phyloP scores from a whole-genome alignment of 2,329 filamentous ascomycete species.

The Epicoccum nigrum region DNA sequence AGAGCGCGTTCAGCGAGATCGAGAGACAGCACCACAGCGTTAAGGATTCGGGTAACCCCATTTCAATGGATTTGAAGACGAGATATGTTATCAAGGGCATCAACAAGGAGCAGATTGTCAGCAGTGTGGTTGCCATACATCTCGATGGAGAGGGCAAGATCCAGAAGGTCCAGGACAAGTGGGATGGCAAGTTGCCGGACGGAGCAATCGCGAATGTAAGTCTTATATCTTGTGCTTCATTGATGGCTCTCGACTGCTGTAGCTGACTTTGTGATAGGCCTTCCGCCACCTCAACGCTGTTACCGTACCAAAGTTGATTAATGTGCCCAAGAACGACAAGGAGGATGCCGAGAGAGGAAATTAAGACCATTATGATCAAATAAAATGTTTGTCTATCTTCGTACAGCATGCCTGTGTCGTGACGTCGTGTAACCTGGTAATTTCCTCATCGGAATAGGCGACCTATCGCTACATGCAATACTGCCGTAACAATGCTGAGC shows the following conservation, averaged over 20 bases:
- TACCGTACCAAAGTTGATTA: constrained; percentile 58
- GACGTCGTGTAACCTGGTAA: constrained; percentile 19
- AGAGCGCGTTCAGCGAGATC: constrained; percentile 64
- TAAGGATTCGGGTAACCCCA: constrained; percentile 63
- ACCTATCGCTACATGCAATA: constrained; percentile 35
- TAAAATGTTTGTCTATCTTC: constrained; percentile 16
- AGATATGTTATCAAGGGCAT: constrained; percentile 62
- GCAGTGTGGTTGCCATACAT: constrained; percentile 57
- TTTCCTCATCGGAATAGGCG: constrained; percentile 29
- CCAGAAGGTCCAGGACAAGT: constrained; percentile 60
- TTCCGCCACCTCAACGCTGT: constrained; percentile 60
- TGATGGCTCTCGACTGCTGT: not conserved
- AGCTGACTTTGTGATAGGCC: constrained; percentile 51
- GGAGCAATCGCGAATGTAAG: constrained; percentile 58
- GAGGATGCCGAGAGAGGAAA: constrained; percentile 59
- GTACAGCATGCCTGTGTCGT: constrained; percentile 29
- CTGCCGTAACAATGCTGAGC: constrained; percentile 19
- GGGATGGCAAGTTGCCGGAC: constrained; percentile 61
- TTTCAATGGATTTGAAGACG: constrained; percentile 61
- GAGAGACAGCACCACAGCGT: constrained; percentile 62
- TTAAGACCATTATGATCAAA: constrained; percentile 19
- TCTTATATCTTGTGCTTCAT: constrained; percentile 35
- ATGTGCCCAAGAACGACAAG: constrained; percentile 60
- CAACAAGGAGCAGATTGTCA: constrained; percentile 57
- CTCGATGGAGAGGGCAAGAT: constrained; percentile 54